These are phyloP conservation scores for Thraustochytrium aureum DNA, from an alignment of 352 stramenopile species.

Conservation along the genomic window DNA sequence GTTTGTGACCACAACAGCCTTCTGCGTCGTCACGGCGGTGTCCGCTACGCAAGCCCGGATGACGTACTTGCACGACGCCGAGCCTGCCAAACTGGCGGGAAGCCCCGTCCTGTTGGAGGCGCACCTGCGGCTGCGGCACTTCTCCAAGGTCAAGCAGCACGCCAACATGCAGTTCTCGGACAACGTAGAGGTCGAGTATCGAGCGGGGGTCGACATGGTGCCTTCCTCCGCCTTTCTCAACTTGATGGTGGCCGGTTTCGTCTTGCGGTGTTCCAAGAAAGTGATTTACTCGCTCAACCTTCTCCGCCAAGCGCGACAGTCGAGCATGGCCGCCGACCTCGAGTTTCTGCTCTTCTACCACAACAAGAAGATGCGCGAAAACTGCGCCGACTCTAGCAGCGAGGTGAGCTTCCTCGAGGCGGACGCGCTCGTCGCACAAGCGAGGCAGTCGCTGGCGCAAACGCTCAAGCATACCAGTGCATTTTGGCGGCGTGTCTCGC, in stretches of 20 bases:
- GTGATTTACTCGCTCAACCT: constrained; percentile 52
- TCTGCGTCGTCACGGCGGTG: constrained; percentile 19
- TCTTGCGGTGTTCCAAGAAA: not conserved
- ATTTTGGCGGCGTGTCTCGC: constrained; percentile 35
- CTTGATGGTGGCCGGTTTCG: constrained; percentile 13
- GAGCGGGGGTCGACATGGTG: not conserved
- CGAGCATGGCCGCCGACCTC: constrained; percentile 17
- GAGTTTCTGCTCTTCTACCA: constrained; percentile 51
- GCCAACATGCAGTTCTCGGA: not conserved
- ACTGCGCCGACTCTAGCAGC: constrained; percentile 2
- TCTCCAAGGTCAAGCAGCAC: constrained; percentile 4
- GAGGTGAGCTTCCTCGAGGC: constrained; percentile 31
- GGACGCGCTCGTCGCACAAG: constrained; percentile 25
- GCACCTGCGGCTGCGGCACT: not conserved
- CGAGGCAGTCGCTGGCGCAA: not conserved
- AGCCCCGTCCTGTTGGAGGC: constrained; percentile 31
- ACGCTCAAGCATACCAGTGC: constrained; percentile 9
- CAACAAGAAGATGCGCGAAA: constrained; percentile 35
- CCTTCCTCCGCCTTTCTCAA: constrained; percentile 20
- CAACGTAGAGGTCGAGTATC: constrained; percentile 17
- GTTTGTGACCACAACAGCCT: not conserved
- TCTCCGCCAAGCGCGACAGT: constrained; percentile 5
- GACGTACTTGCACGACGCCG: not conserved
- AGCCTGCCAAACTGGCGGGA: not conserved
- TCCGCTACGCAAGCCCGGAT: not conserved